Percentiles rank a stretch among this genome's conserved stretches.
phyloP scores from a whole-genome alignment of 306 rosid species.

The Cicer yamashitae region DNA sequence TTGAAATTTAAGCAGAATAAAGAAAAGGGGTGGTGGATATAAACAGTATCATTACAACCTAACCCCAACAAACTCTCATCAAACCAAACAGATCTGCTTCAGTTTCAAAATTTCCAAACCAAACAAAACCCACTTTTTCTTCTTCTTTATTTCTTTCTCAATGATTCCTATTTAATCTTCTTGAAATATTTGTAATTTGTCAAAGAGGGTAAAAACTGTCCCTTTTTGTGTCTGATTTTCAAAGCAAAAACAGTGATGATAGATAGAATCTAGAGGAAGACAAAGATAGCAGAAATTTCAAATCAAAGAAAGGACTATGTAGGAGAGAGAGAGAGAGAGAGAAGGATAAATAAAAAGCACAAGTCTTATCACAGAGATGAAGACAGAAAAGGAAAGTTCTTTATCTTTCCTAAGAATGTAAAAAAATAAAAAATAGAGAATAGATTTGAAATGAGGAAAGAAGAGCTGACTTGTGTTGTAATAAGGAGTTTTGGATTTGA shows the following conservation, averaged over 20 bases:
- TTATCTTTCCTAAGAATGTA: slow-evolving; percentile 47
- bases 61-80: slow-evolving; percentile 51
- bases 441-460: slow-evolving; percentile 37
- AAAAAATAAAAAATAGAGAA: background rate
- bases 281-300: slow-evolving; percentile 48
- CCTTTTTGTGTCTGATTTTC: slow-evolving; percentile 47
- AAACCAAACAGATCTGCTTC: slow-evolving; percentile 46
- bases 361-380: slow-evolving; percentile 37
- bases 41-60: slow-evolving; percentile 44
- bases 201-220: slow-evolving; percentile 34
- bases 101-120: slow-evolving; percentile 42
- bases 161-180: background rate
- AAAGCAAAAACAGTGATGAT: slow-evolving; percentile 41
- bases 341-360: background rate
- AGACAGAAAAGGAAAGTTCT: slow-evolving; percentile 58
- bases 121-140: slow-evolving; percentile 41
- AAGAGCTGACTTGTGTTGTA: slow-evolving; percentile 58
- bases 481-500: slow-evolving; percentile 28
- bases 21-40: slow-evolving; percentile 42
- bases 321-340: slow-evolving; percentile 42
- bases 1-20: slow-evolving; percentile 48
- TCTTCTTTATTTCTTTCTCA: background rate
- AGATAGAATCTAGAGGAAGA: slow-evolving; percentile 54
- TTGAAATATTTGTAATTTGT: background rate
- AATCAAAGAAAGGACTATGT: slow-evolving; percentile 44